Conservation (phyloP, 176 grass and related monocot genomes). For the Alopecurus myosuroides region DNA sequence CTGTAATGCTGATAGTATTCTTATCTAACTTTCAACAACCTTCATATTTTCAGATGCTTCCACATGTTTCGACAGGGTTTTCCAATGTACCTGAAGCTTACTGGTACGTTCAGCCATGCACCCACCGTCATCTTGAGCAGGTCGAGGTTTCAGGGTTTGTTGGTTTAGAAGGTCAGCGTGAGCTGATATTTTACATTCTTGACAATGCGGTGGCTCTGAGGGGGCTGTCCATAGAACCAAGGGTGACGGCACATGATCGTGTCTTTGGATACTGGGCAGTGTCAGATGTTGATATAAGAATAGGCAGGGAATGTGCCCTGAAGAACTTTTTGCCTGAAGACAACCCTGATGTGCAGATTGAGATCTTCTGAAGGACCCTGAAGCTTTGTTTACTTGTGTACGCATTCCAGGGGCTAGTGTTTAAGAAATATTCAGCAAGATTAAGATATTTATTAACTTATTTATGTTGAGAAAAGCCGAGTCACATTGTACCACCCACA, state of each 20-base stretch:
- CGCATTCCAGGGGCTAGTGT: neutral
- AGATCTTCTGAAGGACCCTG: constrained; percentile 3
- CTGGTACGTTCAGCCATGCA: neutral
- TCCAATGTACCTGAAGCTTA: neutral
- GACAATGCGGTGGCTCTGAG: constrained; percentile 1
- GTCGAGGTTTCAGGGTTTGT: constrained; percentile 19
- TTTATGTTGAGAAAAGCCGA: neutral
- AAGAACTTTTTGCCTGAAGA: neutral
- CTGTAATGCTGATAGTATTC: neutral
- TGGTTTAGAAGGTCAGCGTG: neutral
- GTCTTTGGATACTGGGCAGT: neutral
- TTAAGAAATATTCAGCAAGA: neutral
- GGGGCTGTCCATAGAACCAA: neutral
- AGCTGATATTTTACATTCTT: constrained; percentile 7
- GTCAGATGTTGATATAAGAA: neutral
- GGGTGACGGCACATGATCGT: neutral
- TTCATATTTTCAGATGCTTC: neutral
- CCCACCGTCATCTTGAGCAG: neutral
- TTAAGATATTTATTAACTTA: neutral
- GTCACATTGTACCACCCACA: neutral
- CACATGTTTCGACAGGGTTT: neutral
- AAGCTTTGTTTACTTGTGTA: neutral
- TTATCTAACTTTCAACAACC: neutral
- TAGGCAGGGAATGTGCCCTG: neutral
- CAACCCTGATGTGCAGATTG: neutral